Evolutionary conservation across 176 grass and related monocot genomes (phyloP), one percentile per base, ranked within the genome.

Genomic region (Rhipidocladum racemiflorum): DNA sequence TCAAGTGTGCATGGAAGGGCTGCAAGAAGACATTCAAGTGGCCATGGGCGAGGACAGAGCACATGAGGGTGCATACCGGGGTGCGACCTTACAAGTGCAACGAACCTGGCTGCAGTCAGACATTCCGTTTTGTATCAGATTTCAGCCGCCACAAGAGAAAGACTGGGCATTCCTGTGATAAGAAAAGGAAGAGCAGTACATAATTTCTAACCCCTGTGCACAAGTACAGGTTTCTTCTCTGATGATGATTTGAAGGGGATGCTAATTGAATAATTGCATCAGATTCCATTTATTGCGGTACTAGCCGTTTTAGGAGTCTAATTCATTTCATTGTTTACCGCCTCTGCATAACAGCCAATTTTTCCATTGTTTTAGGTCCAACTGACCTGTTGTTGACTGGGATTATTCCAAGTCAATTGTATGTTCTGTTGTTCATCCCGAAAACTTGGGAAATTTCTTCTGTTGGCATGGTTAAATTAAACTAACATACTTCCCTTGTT

Each of bases 71-170:
- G 21, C 96, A 99, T 64, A 95, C 96, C 0, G 96, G 96, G 25
- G 96, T 87, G 56, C 79, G 96, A 11, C 96, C 96, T 8, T 99
- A 99, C 18, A 83, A 86, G 13, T 99, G 96, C 85, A 88, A 87
- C 34, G 89, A 91, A 76, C 76, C 90, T 76, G 96, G 91, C 54
- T 99, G 96, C 53, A 78, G 89, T 34, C 96, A 95, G 91, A 99
- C 96, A 10, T 99, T 99, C 72, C 90, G 96, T 24, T 99, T 99
- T 45, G 96, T 99, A 16, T 99, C 96, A 1, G 96, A 99, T 74
- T 99, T 99, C 80, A 95, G 96, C 68, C 92, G 96, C 43, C 96
- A 99, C 79, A 99, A 99, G 87, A 94, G 96, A 62, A 99, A 99
- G 83, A 99, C 96, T 16, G 96, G 96, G 20, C 96, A 99, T 90